Evolutionary conservation across 78 protist genomes (phyloP).

Genomic region (Dictyostelium firmibasis): DNA sequence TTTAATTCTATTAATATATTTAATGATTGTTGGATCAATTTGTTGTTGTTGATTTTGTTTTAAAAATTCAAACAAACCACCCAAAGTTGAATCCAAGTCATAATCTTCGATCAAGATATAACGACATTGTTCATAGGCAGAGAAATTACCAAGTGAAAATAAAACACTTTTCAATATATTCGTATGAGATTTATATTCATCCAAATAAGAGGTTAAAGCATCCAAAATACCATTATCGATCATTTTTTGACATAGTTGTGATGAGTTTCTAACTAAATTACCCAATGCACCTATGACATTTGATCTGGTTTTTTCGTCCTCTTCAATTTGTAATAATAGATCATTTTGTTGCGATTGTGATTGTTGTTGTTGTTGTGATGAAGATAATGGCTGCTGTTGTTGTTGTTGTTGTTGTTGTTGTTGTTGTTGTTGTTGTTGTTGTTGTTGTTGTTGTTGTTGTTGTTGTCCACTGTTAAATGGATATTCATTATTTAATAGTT

Average conservation of each 20-base stretch:
- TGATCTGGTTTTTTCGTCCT: slow-evolving; percentile 87
- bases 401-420: not conserved
- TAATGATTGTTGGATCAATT: not conserved
- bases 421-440: not conserved
- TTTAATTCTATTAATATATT: slow-evolving; percentile 17
- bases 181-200: not conserved
- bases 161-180: slow-evolving; percentile 8
- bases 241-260: slow-evolving; percentile 8
- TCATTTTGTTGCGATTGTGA: not conserved
- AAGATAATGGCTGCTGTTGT: not conserved
- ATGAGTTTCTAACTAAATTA: slow-evolving; percentile 87
- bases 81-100: not conserved
- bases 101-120: not conserved
- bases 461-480: slow-evolving; percentile 12
- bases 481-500: slow-evolving; percentile 1
- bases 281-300: slow-evolving; percentile 95
- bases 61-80: not conserved
- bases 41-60: not conserved
- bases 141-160: slow-evolving; percentile 34
- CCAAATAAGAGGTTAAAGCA: not conserved
- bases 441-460: not conserved
- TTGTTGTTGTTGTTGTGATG: not conserved
- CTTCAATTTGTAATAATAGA: slow-evolving; percentile 8
- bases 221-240: not conserved
- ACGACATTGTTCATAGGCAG: slow-evolving; percentile 11